A percentile compares a stretch with the other conserved stretches of the same genome.
phyloP scores from a whole-genome alignment of 768 basidiomycete genomes.

The Podaxis pistillaris region DNA sequence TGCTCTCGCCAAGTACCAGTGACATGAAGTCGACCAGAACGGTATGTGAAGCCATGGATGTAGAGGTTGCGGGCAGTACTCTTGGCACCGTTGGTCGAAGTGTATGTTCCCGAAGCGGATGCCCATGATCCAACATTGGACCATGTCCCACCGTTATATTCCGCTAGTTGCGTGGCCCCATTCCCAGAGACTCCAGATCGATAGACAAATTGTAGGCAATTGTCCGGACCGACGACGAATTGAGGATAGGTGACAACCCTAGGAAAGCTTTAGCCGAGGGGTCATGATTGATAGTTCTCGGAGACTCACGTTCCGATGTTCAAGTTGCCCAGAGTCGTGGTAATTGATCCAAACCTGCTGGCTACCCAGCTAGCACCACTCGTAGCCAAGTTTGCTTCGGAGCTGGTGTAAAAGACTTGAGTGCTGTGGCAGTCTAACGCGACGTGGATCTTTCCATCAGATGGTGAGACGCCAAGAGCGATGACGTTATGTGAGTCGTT shows the following conservation, averaged over 20 bases:
- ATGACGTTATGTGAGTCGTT: conserved; percentile 46
- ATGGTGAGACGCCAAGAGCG: conserved; percentile 41
- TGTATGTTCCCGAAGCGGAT: conserved; percentile 40
- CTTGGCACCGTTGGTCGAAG: conserved; percentile 37
- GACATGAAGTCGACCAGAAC: conserved; percentile 35
- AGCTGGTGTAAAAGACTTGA: conserved; percentile 40
- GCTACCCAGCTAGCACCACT: conserved; percentile 42
- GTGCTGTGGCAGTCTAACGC: conserved; percentile 48
- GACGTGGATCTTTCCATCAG: conserved; percentile 45
- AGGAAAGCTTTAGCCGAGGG: neutral
- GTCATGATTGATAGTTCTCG: neutral
- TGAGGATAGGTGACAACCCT: conserved; percentile 47
- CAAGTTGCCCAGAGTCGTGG: conserved; percentile 37
- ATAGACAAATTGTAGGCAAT: conserved; percentile 47
- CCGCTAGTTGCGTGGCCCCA: conserved; percentile 45
- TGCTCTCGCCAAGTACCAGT: conserved; percentile 50
- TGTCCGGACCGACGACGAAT: conserved; percentile 45
- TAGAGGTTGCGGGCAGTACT: conserved; percentile 44
- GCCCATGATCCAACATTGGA: conserved; percentile 47
- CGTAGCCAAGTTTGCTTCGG: conserved; percentile 37
- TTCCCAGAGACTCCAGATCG: conserved; percentile 47
- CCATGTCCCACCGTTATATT: conserved; percentile 41
- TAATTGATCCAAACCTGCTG: conserved; percentile 40
- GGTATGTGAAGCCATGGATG: conserved; percentile 47
- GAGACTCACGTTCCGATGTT: conserved; percentile 39